phyloP scores from a whole-genome alignment of 108 stramenopile species.

The Pseudonitzschia pungens region DNA sequence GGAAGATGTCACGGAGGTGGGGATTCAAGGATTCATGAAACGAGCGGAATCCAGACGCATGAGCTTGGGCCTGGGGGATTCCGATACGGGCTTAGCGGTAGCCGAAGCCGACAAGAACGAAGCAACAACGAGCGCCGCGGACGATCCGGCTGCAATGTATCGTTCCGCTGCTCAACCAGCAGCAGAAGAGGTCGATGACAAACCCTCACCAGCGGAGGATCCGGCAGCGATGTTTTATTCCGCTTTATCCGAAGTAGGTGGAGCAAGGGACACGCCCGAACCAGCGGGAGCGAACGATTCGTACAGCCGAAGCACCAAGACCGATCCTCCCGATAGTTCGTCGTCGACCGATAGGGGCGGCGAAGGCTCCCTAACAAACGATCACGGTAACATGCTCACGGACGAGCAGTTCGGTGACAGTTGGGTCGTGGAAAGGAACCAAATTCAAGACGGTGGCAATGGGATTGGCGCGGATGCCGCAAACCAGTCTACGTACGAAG shows the following conservation, averaged over 20 bases:
- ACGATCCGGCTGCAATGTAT: not conserved
- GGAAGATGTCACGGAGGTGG: slow-evolving; percentile 17
- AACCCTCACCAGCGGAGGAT: not conserved
- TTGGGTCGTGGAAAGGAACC: not conserved
- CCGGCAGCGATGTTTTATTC: not conserved
- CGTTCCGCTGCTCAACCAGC: not conserved
- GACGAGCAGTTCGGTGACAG: not conserved
- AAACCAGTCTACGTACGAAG: not conserved
- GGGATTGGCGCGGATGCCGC: not conserved
- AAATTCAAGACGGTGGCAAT: not conserved
- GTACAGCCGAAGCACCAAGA: not conserved
- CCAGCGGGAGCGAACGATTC: not conserved
- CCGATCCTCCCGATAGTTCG: not conserved
- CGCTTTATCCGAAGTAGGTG: too few species aligned
- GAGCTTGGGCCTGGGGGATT: too few species aligned
- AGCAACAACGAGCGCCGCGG: not conserved
- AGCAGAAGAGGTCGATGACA: not conserved
- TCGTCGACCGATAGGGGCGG: not conserved
- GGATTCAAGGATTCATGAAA: not conserved
- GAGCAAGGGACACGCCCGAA: too few species aligned
- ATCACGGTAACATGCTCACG: not conserved
- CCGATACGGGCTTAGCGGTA: not conserved
- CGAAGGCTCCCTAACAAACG: not conserved
- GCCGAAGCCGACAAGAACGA: not conserved
- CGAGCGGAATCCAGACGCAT: slow-evolving; percentile 7